A percentile compares a stretch with the other conserved stretches of the same genome.
These are phyloP conservation scores for Acephala macrosclerotiorum DNA, from an alignment of 2,329 filamentous ascomycete species.

Conservation along the genomic window DNA sequence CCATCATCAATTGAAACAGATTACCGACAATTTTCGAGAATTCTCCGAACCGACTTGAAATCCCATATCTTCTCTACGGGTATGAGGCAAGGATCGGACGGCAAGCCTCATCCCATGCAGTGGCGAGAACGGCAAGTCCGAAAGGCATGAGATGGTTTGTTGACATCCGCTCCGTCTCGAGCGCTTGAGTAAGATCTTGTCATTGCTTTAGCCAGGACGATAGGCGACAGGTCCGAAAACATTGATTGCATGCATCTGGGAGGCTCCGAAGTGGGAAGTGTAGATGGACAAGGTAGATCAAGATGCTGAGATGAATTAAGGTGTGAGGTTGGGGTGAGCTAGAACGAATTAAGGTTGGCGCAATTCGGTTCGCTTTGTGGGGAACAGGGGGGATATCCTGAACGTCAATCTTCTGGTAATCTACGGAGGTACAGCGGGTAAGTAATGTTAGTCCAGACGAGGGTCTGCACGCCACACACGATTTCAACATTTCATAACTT, in stretches of 20 bases:
- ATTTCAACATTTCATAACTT: too few relatives aligned
- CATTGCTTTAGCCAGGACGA: slow-evolving; percentile 4
- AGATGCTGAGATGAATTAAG: slow-evolving; percentile 20
- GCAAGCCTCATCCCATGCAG: not conserved
- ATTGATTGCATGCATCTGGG: slow-evolving; percentile 22
- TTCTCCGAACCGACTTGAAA: not conserved
- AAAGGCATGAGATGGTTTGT: not conserved
- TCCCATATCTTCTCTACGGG: not conserved
- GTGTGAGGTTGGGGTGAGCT: not conserved
- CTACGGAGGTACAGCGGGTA: too few relatives aligned
- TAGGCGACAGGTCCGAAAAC: slow-evolving; percentile 16
- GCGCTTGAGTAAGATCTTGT: not conserved
- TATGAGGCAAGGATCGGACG: not conserved
- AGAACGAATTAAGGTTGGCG: slow-evolving; percentile 19
- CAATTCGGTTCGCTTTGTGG: slow-evolving; percentile 16
- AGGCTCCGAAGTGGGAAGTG: not conserved
- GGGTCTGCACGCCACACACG: too few relatives aligned
- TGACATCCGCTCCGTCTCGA: not conserved
- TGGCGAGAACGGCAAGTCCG: not conserved
- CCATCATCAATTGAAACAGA: slow-evolving; percentile 17
- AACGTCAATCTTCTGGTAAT: slow-evolving; percentile 26
- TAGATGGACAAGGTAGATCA: slow-evolving; percentile 1
- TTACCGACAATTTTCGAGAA: slow-evolving; percentile 14
- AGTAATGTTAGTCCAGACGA: too few relatives aligned
- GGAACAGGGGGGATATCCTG: slow-evolving; percentile 16